Percentiles rank a stretch among this genome's conserved stretches.
These are phyloP conservation scores for Chiua virens DNA, from an alignment of 768 basidiomycete genomes.

Conservation along the genomic window DNA sequence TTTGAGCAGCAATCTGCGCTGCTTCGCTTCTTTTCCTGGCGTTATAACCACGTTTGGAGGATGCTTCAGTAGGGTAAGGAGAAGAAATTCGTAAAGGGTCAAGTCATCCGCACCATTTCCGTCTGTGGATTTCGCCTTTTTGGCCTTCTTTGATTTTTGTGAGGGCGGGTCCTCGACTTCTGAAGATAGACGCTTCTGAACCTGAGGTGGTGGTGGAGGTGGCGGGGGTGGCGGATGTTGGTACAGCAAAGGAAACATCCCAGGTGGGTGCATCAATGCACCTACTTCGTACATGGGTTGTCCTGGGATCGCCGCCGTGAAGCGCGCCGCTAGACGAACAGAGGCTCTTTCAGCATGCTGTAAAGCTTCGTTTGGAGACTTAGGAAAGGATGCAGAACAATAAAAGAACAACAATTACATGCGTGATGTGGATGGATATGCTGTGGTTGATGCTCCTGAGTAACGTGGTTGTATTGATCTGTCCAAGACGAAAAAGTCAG, in stretches of 20 bases:
- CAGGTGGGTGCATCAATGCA: slow-evolving; percentile 30
- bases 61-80: slow-evolving; percentile 22
- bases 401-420: slow-evolving; percentile 32
- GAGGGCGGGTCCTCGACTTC: slow-evolving; percentile 41
- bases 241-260: slow-evolving; percentile 29
- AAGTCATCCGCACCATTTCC: slow-evolving; percentile 29
- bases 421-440: slow-evolving; percentile 28
- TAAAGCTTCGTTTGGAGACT: slow-evolving; percentile 40
- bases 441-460: slow-evolving; percentile 36
- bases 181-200: slow-evolving; percentile 37
- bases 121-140: slow-evolving; percentile 38
- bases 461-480: slow-evolving; percentile 35
- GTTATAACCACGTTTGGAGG: slow-evolving; percentile 67
- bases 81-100: slow-evolving; percentile 3
- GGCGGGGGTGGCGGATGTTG: slow-evolving; percentile 25
- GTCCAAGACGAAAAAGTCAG: slow-evolving; percentile 15
- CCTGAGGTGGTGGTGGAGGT: slow-evolving; percentile 26
- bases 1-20: slow-evolving; percentile 62
- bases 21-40: slow-evolving; percentile 74
- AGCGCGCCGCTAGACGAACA: slow-evolving; percentile 58
- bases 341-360: slow-evolving; percentile 56
- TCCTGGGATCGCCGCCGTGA: slow-evolving; percentile 32
- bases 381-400: slow-evolving; percentile 19
- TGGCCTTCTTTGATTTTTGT: slow-evolving; percentile 50
- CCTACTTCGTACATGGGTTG: slow-evolving; percentile 35